Evolutionary conservation across 2,329 filamentous ascomycete species (phyloP).

Genomic region (Pseudomassariella vexata): DNA sequence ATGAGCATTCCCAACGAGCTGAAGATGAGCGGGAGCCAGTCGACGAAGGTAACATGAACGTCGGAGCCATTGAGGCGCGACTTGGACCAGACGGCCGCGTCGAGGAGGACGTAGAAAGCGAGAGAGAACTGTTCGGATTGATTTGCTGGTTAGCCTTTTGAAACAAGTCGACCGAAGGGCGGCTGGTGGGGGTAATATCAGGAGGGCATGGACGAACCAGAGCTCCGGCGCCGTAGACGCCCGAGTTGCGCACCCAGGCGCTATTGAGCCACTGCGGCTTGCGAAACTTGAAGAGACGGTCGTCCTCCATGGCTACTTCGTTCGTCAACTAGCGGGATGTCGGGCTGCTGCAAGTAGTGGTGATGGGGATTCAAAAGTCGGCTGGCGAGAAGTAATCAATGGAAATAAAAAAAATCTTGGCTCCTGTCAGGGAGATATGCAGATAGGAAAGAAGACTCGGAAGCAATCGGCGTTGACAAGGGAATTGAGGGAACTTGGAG

Average conservation of each 20-base stretch:
- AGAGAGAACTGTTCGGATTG: conserved; percentile 57
- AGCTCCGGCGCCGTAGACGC: conserved; percentile 57
- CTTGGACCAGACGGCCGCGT: conserved; percentile 62
- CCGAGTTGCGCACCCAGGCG: conserved; percentile 56
- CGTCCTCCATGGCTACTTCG: conserved; percentile 62
- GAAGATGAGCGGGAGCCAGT: conserved; percentile 66
- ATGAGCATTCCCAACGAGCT: conserved; percentile 63
- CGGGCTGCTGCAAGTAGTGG: too few species aligned
- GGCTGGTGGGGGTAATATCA: background rate
- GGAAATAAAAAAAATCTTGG: too few species aligned
- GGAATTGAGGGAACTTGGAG: too few species aligned
- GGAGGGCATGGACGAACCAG: conserved; percentile 49
- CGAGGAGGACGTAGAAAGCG: conserved; percentile 64
- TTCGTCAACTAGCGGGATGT: too few species aligned
- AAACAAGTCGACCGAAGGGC: too few species aligned
- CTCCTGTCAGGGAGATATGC: too few species aligned
- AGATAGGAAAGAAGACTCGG: too few species aligned
- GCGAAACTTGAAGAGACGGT: conserved; percentile 62
- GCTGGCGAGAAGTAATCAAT: too few species aligned
- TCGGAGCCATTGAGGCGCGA: conserved; percentile 52
- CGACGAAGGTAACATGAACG: conserved; percentile 60
- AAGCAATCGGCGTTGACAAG: too few species aligned
- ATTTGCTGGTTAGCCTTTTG: too few species aligned
- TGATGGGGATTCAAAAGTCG: too few species aligned
- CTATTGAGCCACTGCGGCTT: conserved; percentile 63